Evolutionary conservation across 1,284 basidiomycete species (phyloP), one percentile per base, ranked within the genome.

Genomic region (Ceratobasidium sp.): DNA sequence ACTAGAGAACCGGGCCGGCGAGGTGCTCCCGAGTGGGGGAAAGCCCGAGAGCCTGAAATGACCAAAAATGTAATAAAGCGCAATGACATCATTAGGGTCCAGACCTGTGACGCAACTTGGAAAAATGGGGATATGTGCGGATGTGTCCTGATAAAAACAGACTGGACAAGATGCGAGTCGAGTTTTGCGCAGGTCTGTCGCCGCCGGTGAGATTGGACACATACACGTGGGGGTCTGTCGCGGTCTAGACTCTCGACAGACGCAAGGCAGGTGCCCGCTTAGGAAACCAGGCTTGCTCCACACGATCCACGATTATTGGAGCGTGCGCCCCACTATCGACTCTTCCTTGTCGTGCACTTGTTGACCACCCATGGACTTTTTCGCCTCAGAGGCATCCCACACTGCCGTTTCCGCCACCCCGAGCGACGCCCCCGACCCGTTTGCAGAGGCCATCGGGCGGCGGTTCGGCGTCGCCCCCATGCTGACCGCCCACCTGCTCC

Each of bases 1-100:
- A 80, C 88, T 97, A 69, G 91, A 94, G 85, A 83, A 82, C 59
- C 81, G 86, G 5, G 23, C 10, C 12, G 66, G 7, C 18, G 33
- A 18, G 4, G 66, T 52, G 2, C 20, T 65, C 8, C 46, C 35
- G 23, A 50, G 70, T 20, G 70, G 48, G 4, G 70, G 70, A 60
- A 54, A 73, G 27, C 44, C 70, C 7, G 52, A 57, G 12, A 54
- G 68, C 14, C 23, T 68, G 66, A 52, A 27, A 52, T 50, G 27
- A 67, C n/a, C n/a, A 14, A 38, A 38, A 41, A 38, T 48, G 46
- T 16, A 46, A 57, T 57, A 20, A 7, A 55, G 33, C 33, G 50
- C 12, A 30, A 38, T 55, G 68, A 70, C 68, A 33, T 70, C 66
- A 70, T 38, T 57, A 44, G 62, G 50, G 70, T 50, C 70, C 38